Evolutionary conservation across 2,329 filamentous ascomycete genomes (phyloP).

Genomic region (Pseudopyricularia cyperi): DNA sequence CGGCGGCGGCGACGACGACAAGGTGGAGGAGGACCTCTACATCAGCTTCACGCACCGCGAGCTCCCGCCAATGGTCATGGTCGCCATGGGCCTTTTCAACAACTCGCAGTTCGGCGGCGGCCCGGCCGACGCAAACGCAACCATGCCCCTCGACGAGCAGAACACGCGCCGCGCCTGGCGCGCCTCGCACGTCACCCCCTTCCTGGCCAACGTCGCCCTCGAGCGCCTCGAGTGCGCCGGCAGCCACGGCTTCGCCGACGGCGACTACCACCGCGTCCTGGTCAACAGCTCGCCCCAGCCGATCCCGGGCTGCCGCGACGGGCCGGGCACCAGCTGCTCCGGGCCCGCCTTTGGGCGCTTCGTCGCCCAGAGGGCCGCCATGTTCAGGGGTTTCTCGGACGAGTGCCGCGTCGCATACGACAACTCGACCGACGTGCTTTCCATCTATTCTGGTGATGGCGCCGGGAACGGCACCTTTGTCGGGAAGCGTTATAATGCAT

Average conservation of each 20-base stretch:
- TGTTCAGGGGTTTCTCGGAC: slow-evolving; percentile 26
- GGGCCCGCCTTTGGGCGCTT: slow-evolving; percentile 23
- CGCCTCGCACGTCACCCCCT: slow-evolving; percentile 49
- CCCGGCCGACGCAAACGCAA: slow-evolving; percentile 39
- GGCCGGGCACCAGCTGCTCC: slow-evolving; percentile 30
- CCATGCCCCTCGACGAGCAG: slow-evolving; percentile 49
- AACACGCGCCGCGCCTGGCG: slow-evolving; percentile 53
- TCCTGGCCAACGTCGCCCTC: slow-evolving; percentile 52
- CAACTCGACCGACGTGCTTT: slow-evolving; percentile 20
- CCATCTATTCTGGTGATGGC: slow-evolving; percentile 14
- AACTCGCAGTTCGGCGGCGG: slow-evolving; percentile 43
- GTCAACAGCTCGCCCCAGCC: slow-evolving; percentile 29
- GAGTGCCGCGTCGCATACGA: slow-evolving; percentile 21
- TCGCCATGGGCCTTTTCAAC: slow-evolving; percentile 58
- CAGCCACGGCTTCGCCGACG: slow-evolving; percentile 39
- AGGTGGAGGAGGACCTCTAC: slow-evolving; percentile 34
- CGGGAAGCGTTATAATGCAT: not conserved
- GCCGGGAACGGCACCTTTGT: not conserved
- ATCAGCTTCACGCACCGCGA: slow-evolving; percentile 59
- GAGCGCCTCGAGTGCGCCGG: slow-evolving; percentile 49
- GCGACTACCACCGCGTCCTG: slow-evolving; percentile 33
- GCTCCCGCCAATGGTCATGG: slow-evolving; percentile 51
- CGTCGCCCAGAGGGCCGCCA: slow-evolving; percentile 20
- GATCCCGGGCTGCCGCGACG: slow-evolving; percentile 26
- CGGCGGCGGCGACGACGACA: not conserved